These are phyloP conservation scores for Chaetomidium leptoderma DNA, from an alignment of 495 filamentous ascomycete species.

Conservation along the genomic window DNA sequence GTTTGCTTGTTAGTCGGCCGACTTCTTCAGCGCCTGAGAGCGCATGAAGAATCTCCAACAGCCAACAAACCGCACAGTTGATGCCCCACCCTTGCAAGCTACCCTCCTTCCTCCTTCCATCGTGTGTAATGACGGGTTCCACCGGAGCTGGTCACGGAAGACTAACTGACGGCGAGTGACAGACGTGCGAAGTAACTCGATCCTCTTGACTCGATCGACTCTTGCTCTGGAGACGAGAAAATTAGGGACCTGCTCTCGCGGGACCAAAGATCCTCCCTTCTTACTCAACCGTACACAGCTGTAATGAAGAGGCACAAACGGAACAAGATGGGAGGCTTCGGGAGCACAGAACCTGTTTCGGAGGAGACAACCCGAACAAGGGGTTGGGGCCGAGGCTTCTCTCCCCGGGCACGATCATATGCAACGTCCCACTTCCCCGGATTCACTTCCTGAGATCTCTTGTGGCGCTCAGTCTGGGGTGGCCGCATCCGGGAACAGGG, in stretches of 20 bases:
- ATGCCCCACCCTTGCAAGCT: no score
- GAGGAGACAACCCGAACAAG: not conserved
- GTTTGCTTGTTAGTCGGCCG: not conserved
- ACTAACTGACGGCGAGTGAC: no score
- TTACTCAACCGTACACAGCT: no score
- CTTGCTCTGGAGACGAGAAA: no score
- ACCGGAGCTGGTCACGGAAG: no score
- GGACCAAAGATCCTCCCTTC: no score
- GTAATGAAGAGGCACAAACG: not conserved
- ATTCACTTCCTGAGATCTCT: not conserved
- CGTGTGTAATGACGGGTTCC: no score
- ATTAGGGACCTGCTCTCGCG: no score
- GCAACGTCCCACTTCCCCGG: conserved; percentile 17
- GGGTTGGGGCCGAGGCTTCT: conserved; percentile 13
- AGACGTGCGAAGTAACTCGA: no score
- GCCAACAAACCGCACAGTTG: not conserved
- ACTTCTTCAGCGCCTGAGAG: not conserved
- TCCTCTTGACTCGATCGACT: no score
- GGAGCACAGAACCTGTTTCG: conserved; percentile 4
- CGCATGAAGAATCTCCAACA: not conserved
- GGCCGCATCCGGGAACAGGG: conserved; percentile 7
- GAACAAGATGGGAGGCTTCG: not conserved
- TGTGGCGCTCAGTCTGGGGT: conserved; percentile 1
- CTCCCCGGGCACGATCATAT: conserved; percentile 8
- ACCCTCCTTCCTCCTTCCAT: no score